These are phyloP conservation scores for Pichia sporocuriosa DNA, from an alignment of 805 yeast genomes.

Conservation along the genomic window DNA sequence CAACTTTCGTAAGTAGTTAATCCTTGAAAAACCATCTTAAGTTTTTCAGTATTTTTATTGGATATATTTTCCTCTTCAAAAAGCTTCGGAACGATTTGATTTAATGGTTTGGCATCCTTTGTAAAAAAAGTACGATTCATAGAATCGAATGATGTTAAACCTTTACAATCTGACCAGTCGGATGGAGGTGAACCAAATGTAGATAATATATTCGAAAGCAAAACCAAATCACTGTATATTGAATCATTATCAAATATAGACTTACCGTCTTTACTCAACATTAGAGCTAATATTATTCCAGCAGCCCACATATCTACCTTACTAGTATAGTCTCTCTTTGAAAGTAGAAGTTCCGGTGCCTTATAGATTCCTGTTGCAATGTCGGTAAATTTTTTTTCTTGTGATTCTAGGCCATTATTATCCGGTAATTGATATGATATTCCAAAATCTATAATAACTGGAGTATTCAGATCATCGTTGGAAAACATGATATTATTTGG, in stretches of 20 bases:
- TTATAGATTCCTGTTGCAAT: constrained; percentile 63
- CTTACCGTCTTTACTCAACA: constrained; percentile 36
- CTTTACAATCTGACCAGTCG: constrained; percentile 39
- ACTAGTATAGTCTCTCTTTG: constrained; percentile 44
- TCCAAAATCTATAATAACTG: constrained; percentile 38
- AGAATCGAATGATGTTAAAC: constrained; percentile 31
- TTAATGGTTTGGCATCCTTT: constrained; percentile 18
- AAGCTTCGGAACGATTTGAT: constrained; percentile 32
- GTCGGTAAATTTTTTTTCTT: constrained; percentile 39
- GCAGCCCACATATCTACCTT: constrained; percentile 68
- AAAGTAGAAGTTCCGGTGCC: constrained; percentile 69
- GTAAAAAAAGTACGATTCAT: constrained; percentile 25
- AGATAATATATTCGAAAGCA: constrained; percentile 48
- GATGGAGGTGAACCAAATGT: constrained; percentile 59
- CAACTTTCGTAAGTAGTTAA: constrained; percentile 40
- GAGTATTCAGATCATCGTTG: constrained; percentile 17
- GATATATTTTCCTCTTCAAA: constrained; percentile 6
- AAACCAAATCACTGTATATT: constrained; percentile 47
- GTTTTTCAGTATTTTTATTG: background rate
- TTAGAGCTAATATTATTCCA: constrained; percentile 53
- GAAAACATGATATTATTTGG: constrained; percentile 53
- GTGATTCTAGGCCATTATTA: constrained; percentile 65
- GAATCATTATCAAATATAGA: constrained; percentile 36
- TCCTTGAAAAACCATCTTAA: constrained; percentile 29
- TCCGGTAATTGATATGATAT: constrained; percentile 34